Conservation (phyloP, 2,329 filamentous ascomycete species). For the Trichophyton rubrum region DNA sequence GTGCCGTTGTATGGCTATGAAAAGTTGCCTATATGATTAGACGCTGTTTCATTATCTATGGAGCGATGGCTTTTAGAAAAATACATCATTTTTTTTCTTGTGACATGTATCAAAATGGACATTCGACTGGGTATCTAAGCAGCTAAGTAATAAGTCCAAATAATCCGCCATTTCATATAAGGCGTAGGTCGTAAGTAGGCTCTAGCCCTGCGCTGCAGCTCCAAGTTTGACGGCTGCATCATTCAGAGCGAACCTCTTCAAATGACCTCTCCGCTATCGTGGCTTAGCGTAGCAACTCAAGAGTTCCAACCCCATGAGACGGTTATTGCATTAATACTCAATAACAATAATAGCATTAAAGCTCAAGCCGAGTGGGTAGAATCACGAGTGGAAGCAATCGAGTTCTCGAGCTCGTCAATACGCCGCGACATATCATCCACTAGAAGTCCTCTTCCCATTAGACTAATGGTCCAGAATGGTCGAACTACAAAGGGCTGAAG, state of each 20-base stretch:
- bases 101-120: neutral
- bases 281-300: neutral
- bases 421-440: conserved; percentile 91
- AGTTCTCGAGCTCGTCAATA: conserved; percentile 69
- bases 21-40: neutral
- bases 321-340: neutral
- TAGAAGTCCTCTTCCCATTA: conserved; percentile 27
- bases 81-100: too few relatives aligned
- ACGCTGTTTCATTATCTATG: neutral
- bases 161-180: neutral
- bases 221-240: too few relatives aligned
- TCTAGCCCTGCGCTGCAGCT: too few relatives aligned
- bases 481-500: neutral
- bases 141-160: neutral
- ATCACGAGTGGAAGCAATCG: conserved; percentile 47
- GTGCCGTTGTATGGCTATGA: neutral
- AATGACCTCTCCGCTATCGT: neutral
- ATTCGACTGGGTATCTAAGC: neutral
- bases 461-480: neutral
- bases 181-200: neutral
- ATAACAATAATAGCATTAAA: neutral
- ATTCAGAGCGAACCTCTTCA: too few relatives aligned
- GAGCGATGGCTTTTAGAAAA: neutral
- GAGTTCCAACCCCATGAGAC: neutral
- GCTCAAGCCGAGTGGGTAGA: conserved; percentile 23